phyloP scores from a whole-genome alignment of 345 rosid species.

The Pseudoturritis turrita region DNA sequence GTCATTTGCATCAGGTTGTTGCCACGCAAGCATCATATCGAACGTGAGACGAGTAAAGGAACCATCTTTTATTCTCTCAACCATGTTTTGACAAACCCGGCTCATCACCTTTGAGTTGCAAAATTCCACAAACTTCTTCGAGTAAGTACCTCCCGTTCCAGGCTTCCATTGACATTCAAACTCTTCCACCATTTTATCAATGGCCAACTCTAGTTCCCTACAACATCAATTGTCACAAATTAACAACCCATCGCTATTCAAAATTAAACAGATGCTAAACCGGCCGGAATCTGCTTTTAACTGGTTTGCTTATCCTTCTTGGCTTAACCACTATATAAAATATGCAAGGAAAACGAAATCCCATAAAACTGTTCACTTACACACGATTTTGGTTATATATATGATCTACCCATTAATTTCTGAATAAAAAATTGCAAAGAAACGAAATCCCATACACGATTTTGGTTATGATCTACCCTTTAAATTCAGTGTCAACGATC shows the following conservation, averaged over 20 bases:
- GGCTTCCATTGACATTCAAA: constrained; percentile 64
- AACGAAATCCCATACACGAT: not conserved
- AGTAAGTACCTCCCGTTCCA: constrained; percentile 40
- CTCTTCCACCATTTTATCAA: constrained; percentile 52
- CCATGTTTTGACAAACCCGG: constrained; percentile 43
- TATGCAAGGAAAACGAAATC: not conserved
- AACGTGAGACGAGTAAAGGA: constrained; percentile 64
- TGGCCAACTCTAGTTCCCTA: constrained; percentile 50
- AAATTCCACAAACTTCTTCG: constrained; percentile 69
- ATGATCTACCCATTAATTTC: not conserved
- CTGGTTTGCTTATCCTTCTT: not conserved
- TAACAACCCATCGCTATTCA: not conserved
- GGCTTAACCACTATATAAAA: not conserved
- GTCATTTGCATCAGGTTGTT: constrained; percentile 49
- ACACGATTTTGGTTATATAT: not conserved
- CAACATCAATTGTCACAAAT: not conserved
- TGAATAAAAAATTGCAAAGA: not conserved
- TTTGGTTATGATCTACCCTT: not conserved
- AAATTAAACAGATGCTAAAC: not conserved
- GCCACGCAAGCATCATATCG: constrained; percentile 92
- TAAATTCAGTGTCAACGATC: not conserved
- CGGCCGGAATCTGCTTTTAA: not conserved
- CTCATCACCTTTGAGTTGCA: constrained; percentile 49
- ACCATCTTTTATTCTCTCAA: constrained; percentile 59
- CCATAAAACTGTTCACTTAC: not conserved